phyloP scores from a whole-genome alignment of 2,329 filamentous ascomycete species.

The Rhinocladiella similis region DNA sequence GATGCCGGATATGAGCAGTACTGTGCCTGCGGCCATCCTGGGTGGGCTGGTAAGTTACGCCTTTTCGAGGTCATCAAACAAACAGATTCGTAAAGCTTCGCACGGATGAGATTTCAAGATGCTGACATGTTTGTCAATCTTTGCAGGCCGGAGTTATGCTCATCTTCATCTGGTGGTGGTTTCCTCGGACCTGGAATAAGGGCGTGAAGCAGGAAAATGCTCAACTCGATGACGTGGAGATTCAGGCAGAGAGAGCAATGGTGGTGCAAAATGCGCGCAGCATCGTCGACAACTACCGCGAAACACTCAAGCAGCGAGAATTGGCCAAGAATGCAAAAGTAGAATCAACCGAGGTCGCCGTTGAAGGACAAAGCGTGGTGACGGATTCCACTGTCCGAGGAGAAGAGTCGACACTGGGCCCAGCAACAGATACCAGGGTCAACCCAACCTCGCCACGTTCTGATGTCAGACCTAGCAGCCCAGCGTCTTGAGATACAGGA shows the following conservation, averaged over 20 bases:
- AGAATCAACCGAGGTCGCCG: background rate
- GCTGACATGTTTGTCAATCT: background rate
- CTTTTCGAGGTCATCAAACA: background rate
- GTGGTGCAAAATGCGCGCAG: background rate
- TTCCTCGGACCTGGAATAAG: slow-evolving; percentile 2
- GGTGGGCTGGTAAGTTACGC: background rate
- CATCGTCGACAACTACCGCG: slow-evolving; percentile 1
- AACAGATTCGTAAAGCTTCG: background rate
- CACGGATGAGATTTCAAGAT: too few species aligned
- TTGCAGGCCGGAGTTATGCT: background rate
- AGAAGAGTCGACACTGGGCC: background rate
- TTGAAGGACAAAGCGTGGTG: background rate
- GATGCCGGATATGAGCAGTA: background rate
- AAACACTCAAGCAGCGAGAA: background rate
- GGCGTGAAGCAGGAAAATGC: background rate
- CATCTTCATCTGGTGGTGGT: slow-evolving; percentile 10
- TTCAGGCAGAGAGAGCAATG: background rate
- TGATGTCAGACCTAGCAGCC: background rate
- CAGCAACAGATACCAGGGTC: background rate
- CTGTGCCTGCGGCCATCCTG: background rate
- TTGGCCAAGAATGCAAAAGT: background rate
- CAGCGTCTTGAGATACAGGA: background rate
- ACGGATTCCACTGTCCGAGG: too few species aligned
- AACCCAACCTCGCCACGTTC: background rate
- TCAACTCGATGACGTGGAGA: background rate